Conservation (phyloP, 805 yeast species). For the Myxozyma neglecta region DNA sequence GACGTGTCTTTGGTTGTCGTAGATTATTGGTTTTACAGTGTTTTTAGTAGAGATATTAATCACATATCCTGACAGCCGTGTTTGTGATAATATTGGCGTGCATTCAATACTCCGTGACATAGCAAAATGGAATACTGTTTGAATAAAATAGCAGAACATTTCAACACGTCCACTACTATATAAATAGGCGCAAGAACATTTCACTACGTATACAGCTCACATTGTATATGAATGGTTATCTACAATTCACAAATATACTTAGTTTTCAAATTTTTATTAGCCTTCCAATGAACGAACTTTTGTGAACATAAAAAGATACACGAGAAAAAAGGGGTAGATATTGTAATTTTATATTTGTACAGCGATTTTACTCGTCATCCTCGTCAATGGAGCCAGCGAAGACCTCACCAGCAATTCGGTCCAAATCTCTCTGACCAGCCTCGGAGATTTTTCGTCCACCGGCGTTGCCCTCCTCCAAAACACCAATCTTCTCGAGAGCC, state of each 20-base stretch:
- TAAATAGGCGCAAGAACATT: too few species aligned
- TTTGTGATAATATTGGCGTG: too few species aligned
- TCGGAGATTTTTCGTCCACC: slow-evolving; percentile 99
- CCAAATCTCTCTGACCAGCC: slow-evolving; percentile 99
- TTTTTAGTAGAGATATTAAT: too few species aligned
- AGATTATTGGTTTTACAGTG: too few species aligned
- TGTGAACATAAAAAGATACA: slow-evolving; percentile 6
- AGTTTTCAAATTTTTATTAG: slow-evolving; percentile 24
- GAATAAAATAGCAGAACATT: too few species aligned
- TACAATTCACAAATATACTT: not conserved
- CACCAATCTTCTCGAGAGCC: slow-evolving; percentile 97
- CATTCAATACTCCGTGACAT: too few species aligned
- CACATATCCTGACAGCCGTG: too few species aligned
- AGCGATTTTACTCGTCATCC: slow-evolving; percentile 24
- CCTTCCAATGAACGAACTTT: slow-evolving; percentile 19
- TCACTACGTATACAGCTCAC: too few species aligned
- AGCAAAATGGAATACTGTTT: too few species aligned
- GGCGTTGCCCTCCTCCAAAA: slow-evolving; percentile 94
- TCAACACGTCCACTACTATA: too few species aligned
- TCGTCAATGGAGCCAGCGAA: slow-evolving; percentile 30
- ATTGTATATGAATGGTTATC: too few species aligned
- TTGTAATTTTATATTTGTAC: not conserved
- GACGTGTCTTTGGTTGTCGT: too few species aligned
- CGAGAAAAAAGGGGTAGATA: not conserved
- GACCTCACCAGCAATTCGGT: slow-evolving; percentile 57